Evolutionary conservation across 768 basidiomycete genomes (phyloP).

Genomic region (Coprinopsis sp.): DNA sequence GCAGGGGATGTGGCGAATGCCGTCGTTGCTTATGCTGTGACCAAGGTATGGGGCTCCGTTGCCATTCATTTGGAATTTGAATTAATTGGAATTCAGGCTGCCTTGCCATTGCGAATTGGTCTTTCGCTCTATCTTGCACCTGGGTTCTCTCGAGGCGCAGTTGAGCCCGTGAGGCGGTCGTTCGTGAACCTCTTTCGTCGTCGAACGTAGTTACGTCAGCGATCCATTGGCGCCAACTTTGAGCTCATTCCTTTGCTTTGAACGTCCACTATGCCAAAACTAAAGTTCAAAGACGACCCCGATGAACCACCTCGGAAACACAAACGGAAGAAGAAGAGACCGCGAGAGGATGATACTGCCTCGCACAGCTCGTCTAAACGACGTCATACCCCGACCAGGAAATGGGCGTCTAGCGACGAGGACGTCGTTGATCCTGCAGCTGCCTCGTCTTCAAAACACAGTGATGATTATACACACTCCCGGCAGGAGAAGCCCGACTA

Average conservation of each 20-base stretch:
- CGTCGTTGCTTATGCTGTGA: constrained; percentile 73
- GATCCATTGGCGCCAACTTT: no score
- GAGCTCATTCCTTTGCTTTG: not conserved
- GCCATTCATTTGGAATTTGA: not conserved
- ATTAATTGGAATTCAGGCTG: constrained; percentile 42
- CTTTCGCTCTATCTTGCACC: constrained; percentile 71
- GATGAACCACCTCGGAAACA: constrained; percentile 45
- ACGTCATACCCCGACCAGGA: constrained; percentile 27
- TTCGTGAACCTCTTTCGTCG: constrained; percentile 5
- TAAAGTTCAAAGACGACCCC: constrained; percentile 60
- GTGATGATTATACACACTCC: constrained; percentile 7
- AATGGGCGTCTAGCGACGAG: constrained; percentile 50
- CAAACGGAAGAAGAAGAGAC: constrained; percentile 32
- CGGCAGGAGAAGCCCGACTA: constrained; percentile 33
- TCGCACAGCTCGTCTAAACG: constrained; percentile 21
- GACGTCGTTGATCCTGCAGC: constrained; percentile 26
- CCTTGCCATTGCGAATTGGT: constrained; percentile 70
- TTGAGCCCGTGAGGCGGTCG: constrained; percentile 52
- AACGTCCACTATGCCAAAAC: constrained; percentile 38
- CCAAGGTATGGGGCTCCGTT: constrained; percentile 51
- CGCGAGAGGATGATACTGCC: constrained; percentile 19
- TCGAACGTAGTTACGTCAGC: not conserved
- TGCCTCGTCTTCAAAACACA: constrained; percentile 14
- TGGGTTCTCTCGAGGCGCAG: constrained; percentile 58
- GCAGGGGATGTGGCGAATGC: constrained; percentile 81